These are phyloP conservation scores for Yamadazyma sp. DNA, from an alignment of 1,139 yeast species.

Conservation along the genomic window DNA sequence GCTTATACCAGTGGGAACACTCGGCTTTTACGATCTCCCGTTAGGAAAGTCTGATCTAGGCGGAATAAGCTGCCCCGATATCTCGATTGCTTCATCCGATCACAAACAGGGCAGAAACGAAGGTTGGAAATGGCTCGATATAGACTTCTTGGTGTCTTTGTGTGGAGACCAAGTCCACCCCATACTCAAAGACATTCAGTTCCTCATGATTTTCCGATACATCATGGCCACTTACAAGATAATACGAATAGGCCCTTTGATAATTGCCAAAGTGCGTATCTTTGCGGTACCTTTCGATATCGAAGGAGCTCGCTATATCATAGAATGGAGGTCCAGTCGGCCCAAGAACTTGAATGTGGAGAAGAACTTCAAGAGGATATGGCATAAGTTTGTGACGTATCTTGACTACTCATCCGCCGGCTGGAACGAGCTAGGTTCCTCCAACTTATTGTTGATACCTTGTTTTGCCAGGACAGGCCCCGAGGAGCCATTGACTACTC, in stretches of 20 bases:
- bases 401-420: slow-evolving; percentile 33
- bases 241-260: slow-evolving; percentile 8
- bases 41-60: slow-evolving; percentile 22
- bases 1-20: slow-evolving; percentile 49
- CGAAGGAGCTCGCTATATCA: slow-evolving; percentile 31
- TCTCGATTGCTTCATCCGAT: not conserved
- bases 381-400: slow-evolving; percentile 26
- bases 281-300: slow-evolving; percentile 52
- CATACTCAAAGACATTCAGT: slow-evolving; percentile 34
- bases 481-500: not conserved
- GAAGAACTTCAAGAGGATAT: slow-evolving; percentile 25
- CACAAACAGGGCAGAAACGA: not conserved
- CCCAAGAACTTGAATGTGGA: slow-evolving; percentile 22
- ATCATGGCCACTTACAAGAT: slow-evolving; percentile 46
- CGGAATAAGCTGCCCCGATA: slow-evolving; percentile 19
- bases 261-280: slow-evolving; percentile 40
- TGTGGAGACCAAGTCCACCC: slow-evolving; percentile 18
- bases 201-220: slow-evolving; percentile 38
- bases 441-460: slow-evolving; percentile 11
- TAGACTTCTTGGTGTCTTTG: slow-evolving; percentile 21
- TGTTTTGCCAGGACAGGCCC: slow-evolving; percentile 3
- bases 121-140: slow-evolving; percentile 58
- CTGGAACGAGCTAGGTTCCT: slow-evolving; percentile 12
- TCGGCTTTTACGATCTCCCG: slow-evolving; percentile 45
- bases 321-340: slow-evolving; percentile 28